phyloP scores from a whole-genome alignment of 106 monocot genomes.

The Dioscorea dumetorum region DNA sequence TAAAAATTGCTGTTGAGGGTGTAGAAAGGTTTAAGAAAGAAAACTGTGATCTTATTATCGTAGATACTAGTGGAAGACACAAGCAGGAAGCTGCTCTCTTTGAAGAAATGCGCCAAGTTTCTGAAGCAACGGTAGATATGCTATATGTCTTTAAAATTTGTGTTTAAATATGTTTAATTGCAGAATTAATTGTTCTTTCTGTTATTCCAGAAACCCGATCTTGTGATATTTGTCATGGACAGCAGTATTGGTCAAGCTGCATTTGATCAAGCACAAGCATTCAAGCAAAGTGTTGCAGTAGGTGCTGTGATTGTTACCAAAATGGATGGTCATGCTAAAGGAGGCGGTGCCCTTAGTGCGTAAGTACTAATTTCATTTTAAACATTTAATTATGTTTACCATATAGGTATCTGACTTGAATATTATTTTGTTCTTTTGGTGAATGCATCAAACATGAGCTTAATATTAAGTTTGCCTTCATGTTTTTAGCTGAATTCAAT shows the following conservation, averaged over 20 bases:
- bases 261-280: conserved; percentile 97
- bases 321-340: conserved; percentile 99
- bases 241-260: conserved; percentile 99
- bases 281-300: conserved; percentile 94
- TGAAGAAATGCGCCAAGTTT: conserved; percentile 99
- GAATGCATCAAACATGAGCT: too few species aligned
- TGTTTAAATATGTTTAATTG: too few species aligned
- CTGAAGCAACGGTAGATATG: conserved; percentile 77
- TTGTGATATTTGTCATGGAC: conserved; percentile 99
- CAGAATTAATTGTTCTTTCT: conserved; percentile 6
- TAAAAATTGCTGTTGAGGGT: conserved; percentile 97
- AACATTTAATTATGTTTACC: too few species aligned
- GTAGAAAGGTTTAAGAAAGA: conserved; percentile 97
- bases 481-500: too few species aligned
- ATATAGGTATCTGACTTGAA: too few species aligned
- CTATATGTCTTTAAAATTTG: neutral
- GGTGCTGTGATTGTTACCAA: conserved; percentile 97
- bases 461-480: too few species aligned
- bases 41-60: conserved; percentile 95
- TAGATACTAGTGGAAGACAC: conserved; percentile 96
- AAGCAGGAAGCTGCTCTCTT: conserved; percentile 98
- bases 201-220: conserved; percentile 86
- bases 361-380: conserved; percentile 37
- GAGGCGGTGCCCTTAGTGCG: conserved; percentile 99
- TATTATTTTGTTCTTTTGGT: too few species aligned